Evolutionary conservation across 345 rosid species (phyloP).

Genomic region (Moricandia moricandioides): DNA sequence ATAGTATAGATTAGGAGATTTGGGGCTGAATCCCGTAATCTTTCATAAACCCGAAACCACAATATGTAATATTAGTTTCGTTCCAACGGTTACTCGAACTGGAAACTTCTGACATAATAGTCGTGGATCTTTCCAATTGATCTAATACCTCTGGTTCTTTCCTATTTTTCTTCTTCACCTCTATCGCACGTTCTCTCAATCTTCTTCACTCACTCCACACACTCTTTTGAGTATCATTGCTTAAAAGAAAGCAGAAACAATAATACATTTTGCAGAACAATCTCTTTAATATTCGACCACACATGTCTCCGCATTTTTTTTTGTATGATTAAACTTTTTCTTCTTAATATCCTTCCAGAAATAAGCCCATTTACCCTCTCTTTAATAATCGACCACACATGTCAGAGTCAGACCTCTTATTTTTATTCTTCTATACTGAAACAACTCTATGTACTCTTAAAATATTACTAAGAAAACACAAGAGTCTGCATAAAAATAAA

Average conservation of each 20-base stretch:
- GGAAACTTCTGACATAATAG: no score
- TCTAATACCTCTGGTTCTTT: no score
- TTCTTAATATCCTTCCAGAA: background rate
- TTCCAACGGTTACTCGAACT: no score
- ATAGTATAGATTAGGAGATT: no score
- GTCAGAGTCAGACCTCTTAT: background rate
- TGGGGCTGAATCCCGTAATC: no score
- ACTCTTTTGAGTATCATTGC: background rate
- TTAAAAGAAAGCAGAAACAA: background rate
- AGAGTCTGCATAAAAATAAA: background rate
- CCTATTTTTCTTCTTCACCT: background rate
- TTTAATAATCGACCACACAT: background rate
- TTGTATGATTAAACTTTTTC: background rate
- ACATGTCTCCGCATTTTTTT: background rate
- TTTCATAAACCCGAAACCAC: no score
- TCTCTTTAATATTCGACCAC: background rate
- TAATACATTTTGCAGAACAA: background rate
- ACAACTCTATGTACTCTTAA: background rate
- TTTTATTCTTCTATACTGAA: background rate
- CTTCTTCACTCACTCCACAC: background rate
- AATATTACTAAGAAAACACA: background rate
- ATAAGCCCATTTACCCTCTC: background rate
- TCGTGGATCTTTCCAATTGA: no score
- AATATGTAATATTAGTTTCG: no score
- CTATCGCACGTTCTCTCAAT: background rate